These are phyloP conservation scores for Fomitopsis pulvina DNA, from an alignment of 768 basidiomycete species.

Conservation along the genomic window DNA sequence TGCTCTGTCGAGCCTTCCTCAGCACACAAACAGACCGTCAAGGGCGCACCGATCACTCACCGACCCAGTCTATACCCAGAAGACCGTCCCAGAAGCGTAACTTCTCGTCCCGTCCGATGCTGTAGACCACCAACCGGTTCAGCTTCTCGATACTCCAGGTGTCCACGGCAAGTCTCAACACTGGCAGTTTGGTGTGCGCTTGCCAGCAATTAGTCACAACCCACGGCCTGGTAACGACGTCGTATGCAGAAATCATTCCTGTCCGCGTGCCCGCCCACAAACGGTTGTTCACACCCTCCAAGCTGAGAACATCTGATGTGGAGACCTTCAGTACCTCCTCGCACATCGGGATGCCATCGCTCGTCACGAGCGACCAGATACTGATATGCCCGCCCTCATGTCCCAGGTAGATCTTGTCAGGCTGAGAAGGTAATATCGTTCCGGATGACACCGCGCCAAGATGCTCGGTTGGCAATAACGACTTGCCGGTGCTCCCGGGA, in stretches of 20 bases:
- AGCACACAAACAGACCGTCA: background rate
- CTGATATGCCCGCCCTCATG: constrained; percentile 90
- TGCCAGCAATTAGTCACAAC: constrained; percentile 81
- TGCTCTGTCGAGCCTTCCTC: constrained; percentile 42
- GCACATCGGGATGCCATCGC: constrained; percentile 56
- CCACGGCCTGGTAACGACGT: constrained; percentile 73
- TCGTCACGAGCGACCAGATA: constrained; percentile 61
- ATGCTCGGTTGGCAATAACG: constrained; percentile 57
- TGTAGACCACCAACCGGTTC: constrained; percentile 64
- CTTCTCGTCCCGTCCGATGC: constrained; percentile 66
- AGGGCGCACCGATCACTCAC: constrained; percentile 37
- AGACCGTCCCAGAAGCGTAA: constrained; percentile 88
- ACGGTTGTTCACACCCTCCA: constrained; percentile 78
- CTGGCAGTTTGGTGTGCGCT: constrained; percentile 65
- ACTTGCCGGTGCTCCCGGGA: constrained; percentile 46
- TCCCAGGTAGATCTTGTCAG: constrained; percentile 69
- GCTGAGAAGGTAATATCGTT: constrained; percentile 63
- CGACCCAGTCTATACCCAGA: constrained; percentile 78
- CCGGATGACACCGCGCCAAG: constrained; percentile 82
- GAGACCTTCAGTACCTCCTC: constrained; percentile 75
- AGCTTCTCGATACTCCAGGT: constrained; percentile 66
- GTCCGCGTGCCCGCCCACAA: constrained; percentile 87
- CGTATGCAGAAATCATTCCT: constrained; percentile 78
- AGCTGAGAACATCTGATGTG: constrained; percentile 69
- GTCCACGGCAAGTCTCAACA: constrained; percentile 63